phyloP scores from a whole-genome alignment of 2,329 filamentous ascomycete species.

The Epichloe typhina region DNA sequence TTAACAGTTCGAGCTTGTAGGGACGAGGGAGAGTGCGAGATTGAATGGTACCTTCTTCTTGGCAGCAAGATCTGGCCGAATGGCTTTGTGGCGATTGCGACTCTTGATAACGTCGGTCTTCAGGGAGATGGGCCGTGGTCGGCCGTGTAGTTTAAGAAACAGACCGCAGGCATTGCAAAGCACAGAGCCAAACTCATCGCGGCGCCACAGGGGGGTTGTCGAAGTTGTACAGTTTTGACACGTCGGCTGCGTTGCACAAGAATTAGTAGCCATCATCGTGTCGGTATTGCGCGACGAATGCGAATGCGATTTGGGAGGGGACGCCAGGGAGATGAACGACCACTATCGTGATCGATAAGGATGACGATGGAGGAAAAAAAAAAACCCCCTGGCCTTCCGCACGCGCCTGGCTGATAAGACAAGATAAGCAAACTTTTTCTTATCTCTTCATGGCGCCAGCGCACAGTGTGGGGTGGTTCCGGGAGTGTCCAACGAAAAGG shows the following conservation, averaged over 20 bases:
- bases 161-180: conserved; percentile 97
- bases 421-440: conserved; percentile 15
- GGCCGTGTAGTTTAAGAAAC: conserved; percentile 92
- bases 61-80: conserved; percentile 61
- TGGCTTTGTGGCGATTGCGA: conserved; percentile 91
- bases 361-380: conserved; percentile 21
- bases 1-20: background rate
- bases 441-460: background rate
- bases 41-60: conserved; percentile 62
- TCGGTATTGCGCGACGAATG: conserved; percentile 21
- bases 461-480: background rate
- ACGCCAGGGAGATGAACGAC: conserved; percentile 18
- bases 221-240: conserved; percentile 95
- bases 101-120: conserved; percentile 99
- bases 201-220: conserved; percentile 91
- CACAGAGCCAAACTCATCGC: conserved; percentile 89
- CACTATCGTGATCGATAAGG: conserved; percentile 26
- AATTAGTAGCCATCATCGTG: conserved; percentile 41
- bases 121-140: conserved; percentile 82
- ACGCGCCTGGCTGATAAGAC: conserved; percentile 23
- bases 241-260: conserved; percentile 65
- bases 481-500: conserved; percentile 9
- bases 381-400: conserved; percentile 16
- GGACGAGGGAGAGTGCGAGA: background rate
- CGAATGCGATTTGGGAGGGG: conserved; percentile 11